Percentiles rank a stretch among this genome's conserved stretches.
These are phyloP conservation scores for Alternaria atra DNA, from an alignment of 2,329 filamentous ascomycete genomes.

Conservation along the genomic window DNA sequence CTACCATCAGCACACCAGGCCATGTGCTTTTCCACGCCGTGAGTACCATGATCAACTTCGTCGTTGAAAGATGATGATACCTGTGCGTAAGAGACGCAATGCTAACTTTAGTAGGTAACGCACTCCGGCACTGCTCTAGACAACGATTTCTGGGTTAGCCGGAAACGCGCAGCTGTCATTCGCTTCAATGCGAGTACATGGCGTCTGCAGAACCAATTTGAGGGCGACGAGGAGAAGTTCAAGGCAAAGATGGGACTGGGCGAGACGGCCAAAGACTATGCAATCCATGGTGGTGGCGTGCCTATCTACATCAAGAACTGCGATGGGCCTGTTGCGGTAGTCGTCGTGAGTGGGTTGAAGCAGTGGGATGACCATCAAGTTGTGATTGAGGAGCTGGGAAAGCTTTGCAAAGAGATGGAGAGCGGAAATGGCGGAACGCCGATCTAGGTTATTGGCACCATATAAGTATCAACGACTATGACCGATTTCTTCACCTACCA, in stretches of 20 bases:
- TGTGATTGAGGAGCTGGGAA: slow-evolving; percentile 65
- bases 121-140: slow-evolving; percentile 73
- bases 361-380: slow-evolving; percentile 82
- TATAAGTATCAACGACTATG: rapidly evolving
- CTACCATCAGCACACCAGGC: slow-evolving; percentile 59
- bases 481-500: neutral
- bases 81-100: neutral
- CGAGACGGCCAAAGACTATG: slow-evolving; percentile 66
- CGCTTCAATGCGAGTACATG: slow-evolving; percentile 75
- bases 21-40: slow-evolving; percentile 75
- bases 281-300: slow-evolving; percentile 80
- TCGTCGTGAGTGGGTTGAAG: slow-evolving; percentile 79
- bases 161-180: slow-evolving; percentile 77
- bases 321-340: slow-evolving; percentile 76
- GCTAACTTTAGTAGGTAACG: slow-evolving; percentile 49
- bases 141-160: slow-evolving; percentile 69
- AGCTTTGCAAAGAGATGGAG: slow-evolving; percentile 23
- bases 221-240: slow-evolving; percentile 69
- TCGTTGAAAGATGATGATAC: neutral
- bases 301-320: slow-evolving; percentile 75
- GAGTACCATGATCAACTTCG: neutral
- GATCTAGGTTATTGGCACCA: neutral
- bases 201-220: slow-evolving; percentile 74
- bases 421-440: neutral
- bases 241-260: slow-evolving; percentile 69